Conservation (phyloP, 108 stramenopile species). For the Skeletonema grethae region DNA sequence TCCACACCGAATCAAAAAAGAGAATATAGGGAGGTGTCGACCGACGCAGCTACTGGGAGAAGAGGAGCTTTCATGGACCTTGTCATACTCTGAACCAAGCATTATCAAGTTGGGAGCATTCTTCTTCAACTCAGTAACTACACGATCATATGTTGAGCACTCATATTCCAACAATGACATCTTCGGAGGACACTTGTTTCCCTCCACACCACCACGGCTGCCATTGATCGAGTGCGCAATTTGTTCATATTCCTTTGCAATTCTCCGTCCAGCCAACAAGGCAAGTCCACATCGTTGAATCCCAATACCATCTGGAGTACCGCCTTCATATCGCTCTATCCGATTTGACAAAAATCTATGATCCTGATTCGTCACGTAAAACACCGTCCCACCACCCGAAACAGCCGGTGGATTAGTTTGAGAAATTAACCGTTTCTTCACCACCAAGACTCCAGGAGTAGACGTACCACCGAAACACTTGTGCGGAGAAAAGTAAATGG, state of each 20-base stretch:
- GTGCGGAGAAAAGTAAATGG: constrained; percentile 84
- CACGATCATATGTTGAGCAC: constrained; percentile 57
- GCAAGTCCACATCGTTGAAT: constrained; percentile 88
- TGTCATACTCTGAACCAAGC: constrained; percentile 49
- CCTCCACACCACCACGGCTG: constrained; percentile 9
- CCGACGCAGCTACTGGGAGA: constrained; percentile 17
- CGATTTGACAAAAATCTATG: constrained; percentile 95
- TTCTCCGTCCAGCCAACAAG: constrained; percentile 70
- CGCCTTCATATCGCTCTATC: constrained; percentile 97
- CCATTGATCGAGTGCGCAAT: constrained; percentile 21
- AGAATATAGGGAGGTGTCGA: constrained; percentile 78
- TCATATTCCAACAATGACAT: constrained; percentile 65
- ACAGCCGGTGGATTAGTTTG: constrained; percentile 71
- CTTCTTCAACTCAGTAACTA: constrained; percentile 49
- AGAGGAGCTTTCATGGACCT: neutral
- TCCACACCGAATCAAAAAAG: constrained; percentile 80
- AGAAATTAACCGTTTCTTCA: constrained; percentile 83
- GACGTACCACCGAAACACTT: constrained; percentile 81
- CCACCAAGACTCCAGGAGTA: constrained; percentile 90
- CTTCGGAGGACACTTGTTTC: constrained; percentile 13
- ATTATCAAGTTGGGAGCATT: constrained; percentile 84
- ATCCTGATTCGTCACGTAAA: constrained; percentile 89
- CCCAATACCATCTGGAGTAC: constrained; percentile 95
- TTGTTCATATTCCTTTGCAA: constrained; percentile 55
- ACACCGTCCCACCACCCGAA: constrained; percentile 96